Conservation (phyloP, 257 asterid species). For the Fraxinus cuspidata region DNA sequence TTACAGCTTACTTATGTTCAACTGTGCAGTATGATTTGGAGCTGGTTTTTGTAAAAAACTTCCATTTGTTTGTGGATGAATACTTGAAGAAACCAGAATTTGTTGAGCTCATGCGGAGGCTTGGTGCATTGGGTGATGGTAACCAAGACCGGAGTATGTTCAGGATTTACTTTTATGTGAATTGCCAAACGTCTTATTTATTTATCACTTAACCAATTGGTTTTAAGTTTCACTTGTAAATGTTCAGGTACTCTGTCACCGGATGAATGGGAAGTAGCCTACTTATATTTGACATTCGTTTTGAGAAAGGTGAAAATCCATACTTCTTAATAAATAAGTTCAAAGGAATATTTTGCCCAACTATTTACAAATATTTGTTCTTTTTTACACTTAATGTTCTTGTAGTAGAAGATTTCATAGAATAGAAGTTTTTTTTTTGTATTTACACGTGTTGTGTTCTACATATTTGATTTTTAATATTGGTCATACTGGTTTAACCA, state of each 20-base stretch:
- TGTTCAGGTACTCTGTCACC: conserved; percentile 75
- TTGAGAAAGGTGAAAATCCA: conserved; percentile 61
- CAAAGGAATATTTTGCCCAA: not conserved
- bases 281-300: conserved; percentile 77
- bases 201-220: not conserved
- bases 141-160: conserved; percentile 78
- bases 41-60: conserved; percentile 79
- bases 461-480: too few species aligned
- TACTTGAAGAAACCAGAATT: conserved; percentile 83
- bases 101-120: conserved; percentile 89
- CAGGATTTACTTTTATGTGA: not conserved
- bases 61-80: conserved; percentile 80
- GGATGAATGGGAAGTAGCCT: conserved; percentile 98
- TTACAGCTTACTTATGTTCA: not conserved
- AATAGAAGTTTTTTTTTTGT: not conserved
- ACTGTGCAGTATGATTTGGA: conserved; percentile 76
- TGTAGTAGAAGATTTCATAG: not conserved
- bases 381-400: too few species aligned
- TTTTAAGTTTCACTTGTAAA: conserved; percentile 3
- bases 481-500: not conserved
- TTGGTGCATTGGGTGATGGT: conserved; percentile 84
- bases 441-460: too few species aligned
- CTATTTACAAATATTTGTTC: not conserved
- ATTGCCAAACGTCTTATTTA: not conserved
- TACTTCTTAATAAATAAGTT: not conserved